Conservation (phyloP, 1,139 yeast species). For the Blastobotrys persicus region DNA sequence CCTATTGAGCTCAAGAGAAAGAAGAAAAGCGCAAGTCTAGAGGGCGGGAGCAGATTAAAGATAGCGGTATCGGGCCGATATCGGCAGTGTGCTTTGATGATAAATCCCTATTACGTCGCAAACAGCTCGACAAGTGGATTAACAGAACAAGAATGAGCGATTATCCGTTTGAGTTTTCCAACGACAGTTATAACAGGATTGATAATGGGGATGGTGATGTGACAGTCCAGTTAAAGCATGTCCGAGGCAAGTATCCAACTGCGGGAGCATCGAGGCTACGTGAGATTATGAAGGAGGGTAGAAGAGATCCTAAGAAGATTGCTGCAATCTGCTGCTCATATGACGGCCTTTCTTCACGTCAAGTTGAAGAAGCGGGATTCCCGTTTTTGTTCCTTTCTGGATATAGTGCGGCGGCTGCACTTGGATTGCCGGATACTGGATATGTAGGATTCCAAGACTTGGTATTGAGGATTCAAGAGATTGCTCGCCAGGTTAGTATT, state of each 20-base stretch:
- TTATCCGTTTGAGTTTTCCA: constrained; percentile 15
- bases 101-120: too few species aligned
- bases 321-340: constrained; percentile 20
- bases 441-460: constrained; percentile 21
- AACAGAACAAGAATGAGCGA: neutral
- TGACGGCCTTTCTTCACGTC: constrained; percentile 20
- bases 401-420: constrained; percentile 16
- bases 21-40: too few species aligned
- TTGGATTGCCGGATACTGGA: constrained; percentile 21
- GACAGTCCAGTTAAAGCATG: constrained; percentile 12
- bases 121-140: neutral
- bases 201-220: constrained; percentile 7
- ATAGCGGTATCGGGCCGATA: constrained; percentile 1
- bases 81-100: too few species aligned
- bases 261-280: constrained; percentile 17
- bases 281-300: constrained; percentile 17
- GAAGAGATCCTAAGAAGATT: constrained; percentile 15
- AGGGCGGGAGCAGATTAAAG: too few species aligned
- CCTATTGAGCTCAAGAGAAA: too few species aligned
- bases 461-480: constrained; percentile 15
- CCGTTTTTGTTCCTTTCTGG: constrained; percentile 20
- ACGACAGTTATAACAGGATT: constrained; percentile 3
- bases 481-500: constrained; percentile 15
- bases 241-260: constrained; percentile 12
- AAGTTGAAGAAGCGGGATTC: constrained; percentile 20